Base-by-base conservation (phyloP, 108 stramenopile genomes). In the Nitzschia palea region DNA sequence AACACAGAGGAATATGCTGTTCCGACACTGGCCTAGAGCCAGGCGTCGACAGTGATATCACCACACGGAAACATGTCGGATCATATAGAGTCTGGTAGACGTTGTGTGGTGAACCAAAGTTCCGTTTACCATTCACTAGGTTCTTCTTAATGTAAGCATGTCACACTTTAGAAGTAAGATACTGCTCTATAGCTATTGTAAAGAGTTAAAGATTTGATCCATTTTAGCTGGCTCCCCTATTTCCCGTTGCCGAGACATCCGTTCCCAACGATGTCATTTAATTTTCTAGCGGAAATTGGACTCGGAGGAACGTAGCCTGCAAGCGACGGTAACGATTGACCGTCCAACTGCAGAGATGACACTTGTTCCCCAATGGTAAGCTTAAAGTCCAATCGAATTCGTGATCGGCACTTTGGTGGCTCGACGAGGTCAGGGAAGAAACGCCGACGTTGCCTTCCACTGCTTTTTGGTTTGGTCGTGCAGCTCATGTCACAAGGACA, bases 1-100 rank as follows among this genome's bases (percentile, higher is more conserved):
- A 73, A 36, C 59, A 76, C 59, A 50, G 66, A 51, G 80, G 61
- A 9, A 53, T 69, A 4, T 82, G 70, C 43, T 82, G 80, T 67
- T 44, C 57, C 35, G 65, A 72, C 33, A 72, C 70, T 50, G 76
- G 80, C 32, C 64, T 82, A 44, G 62, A 71, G 14, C 18, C 12
- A 42, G 59, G 59, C 22, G 40, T 60, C 2, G 40, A 60, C 10
- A n/a, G 22, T 3, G 59, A 60, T 32, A 22, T 60, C 40, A 43
- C 59, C 2, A 17, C 59, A 23, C 31, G 59, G 26, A 23, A 25
- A 6, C 59, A 60, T 26, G 3, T 18, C 25, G 59, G 59, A n/a
- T 60, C 59, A 20, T 60, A 60, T 40, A 31, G 59, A 40, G 2
- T 60, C 1, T 60, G 59, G 59, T 60, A 60, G 6, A 25, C 22